Evolutionary conservation across 371 early-diverging fungal genomes (phyloP), one percentile per base, ranked within the genome.

Genomic region (Apophysomyces variabilis): DNA sequence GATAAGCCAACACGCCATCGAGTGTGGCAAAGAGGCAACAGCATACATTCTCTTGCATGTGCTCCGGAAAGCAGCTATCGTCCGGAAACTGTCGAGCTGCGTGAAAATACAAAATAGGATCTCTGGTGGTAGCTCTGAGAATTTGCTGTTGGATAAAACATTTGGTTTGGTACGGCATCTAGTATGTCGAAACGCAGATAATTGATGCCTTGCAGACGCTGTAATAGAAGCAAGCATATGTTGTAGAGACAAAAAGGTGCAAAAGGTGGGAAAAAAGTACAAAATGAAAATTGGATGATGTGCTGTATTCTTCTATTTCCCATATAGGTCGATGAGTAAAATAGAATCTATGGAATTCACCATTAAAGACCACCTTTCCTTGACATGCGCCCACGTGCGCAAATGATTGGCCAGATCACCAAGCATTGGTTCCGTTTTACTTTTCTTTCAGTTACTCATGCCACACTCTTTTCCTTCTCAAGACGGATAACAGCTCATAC

Each of bases 1-100:
- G 1, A 76, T 46, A 0, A 73, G 47, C 77, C 77, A 76, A 6
- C 61, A 61, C 16, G 77, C 73, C 13, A 67, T 61, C 5, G 66
- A 59, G 12, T 62, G 62, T 0, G 64, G 62, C 8, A 65, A 43
- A 4, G 39, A 35, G 1, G 66, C 62, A 5, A 69, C 36, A 12
- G 35, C 44, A 43, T 50, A 45, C 21, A 73, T 69, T 13, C 36
- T 36, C 14, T 45, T 56, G 21, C 71, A 76, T 13, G 69, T 71
- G 4, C 21, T 26, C 39, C 67, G 11, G 46, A 76, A 76, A 0
- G 56, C 57, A 0, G 16, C 7, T 18, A 57, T 66, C 36, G 66
- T 61, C 3, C 60, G 57, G 0, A 36, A 37, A n/a, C 56, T 66
- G 7, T 72, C 66, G 1, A 75, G 58, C 4, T 75, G 70, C 35